Conservation (phyloP, 371 early-diverging fungal genomes). For the Zychaea mexicana region DNA sequence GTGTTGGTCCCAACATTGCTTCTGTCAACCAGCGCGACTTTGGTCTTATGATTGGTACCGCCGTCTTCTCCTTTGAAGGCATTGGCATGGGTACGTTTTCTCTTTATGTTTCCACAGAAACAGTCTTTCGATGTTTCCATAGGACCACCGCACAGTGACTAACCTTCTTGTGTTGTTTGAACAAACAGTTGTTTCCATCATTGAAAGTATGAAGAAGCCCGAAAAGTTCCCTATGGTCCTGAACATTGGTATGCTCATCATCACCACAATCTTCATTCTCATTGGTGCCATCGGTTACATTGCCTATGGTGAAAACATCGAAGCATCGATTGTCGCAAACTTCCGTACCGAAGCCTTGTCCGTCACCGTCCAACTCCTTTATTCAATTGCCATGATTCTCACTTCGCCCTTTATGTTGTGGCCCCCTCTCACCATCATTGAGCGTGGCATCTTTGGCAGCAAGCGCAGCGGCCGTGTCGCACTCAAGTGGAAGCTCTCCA, state of each 20-base stretch:
- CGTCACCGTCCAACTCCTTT: constrained; percentile 63
- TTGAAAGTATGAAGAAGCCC: constrained; percentile 60
- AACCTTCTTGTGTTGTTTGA: too few species aligned
- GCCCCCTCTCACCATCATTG: constrained; percentile 74
- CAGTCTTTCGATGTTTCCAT: too few species aligned
- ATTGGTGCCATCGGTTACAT: constrained; percentile 73
- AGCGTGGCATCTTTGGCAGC: constrained; percentile 51
- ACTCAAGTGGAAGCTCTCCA: constrained; percentile 61
- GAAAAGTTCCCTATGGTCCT: constrained; percentile 62
- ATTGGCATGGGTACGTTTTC: constrained; percentile 60
- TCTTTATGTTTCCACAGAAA: constrained; percentile 4
- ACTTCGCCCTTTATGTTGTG: constrained; percentile 72
- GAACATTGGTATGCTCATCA: constrained; percentile 54
- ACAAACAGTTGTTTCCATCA: constrained; percentile 48
- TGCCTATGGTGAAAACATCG: constrained; percentile 67
- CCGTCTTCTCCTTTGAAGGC: constrained; percentile 82
- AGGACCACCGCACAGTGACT: too few species aligned
- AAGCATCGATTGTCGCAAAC: constrained; percentile 70
- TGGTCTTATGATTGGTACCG: constrained; percentile 76
- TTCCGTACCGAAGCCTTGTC: constrained; percentile 57
- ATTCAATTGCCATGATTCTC: constrained; percentile 75
- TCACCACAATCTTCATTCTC: constrained; percentile 59
- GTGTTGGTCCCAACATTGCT: constrained; percentile 46
- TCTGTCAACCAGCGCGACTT: constrained; percentile 61
- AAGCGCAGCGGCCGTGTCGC: constrained; percentile 30